phyloP scores from a whole-genome alignment of 176 grass and related monocot genomes.

The Sorghum bicolor region Sorghum_bicolor_NCBIv3 NC_012879.2:47361001-47361500 shows the following conservation, averaged over 20 bases:
- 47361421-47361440: conserved; percentile 56
- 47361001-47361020: conserved; percentile 18
- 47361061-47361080: background rate
- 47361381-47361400: conserved; percentile 42
- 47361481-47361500: conserved; percentile 30
- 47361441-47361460: conserved; percentile 44
- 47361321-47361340: background rate
- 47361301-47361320: conserved; percentile 44
- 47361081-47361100: background rate
- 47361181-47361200: conserved; percentile 41
- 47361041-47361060: conserved; percentile 3
- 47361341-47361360: background rate
- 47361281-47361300: background rate
- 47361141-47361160: conserved; percentile 55
- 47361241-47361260: conserved; percentile 45
- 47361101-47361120: conserved; percentile 28
- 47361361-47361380: background rate
- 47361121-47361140: conserved; percentile 49
- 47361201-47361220: conserved; percentile 11
- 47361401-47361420: conserved; percentile 46
- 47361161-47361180: conserved; percentile 78
- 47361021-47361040: conserved; percentile 28
- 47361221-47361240: background rate
- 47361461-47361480: conserved; percentile 40
- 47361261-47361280: conserved; percentile 65